Conservation (phyloP, 2,329 filamentous ascomycete genomes). For the Colletotrichum somersetense region DNA sequence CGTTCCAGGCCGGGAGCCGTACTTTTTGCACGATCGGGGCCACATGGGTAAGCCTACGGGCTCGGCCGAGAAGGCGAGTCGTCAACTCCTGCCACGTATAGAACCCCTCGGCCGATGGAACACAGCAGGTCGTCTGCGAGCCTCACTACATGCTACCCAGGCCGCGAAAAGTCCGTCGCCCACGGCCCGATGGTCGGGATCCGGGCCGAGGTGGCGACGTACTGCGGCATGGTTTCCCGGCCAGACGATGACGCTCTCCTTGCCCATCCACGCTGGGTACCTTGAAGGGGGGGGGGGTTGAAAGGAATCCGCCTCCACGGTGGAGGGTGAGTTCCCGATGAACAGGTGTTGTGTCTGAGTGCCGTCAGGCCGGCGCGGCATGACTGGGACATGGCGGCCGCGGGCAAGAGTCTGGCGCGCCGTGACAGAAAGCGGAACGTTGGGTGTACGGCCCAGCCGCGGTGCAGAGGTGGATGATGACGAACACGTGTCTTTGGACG, state of each 20-base stretch:
- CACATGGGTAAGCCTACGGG: constrained; percentile 43
- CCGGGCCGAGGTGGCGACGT: constrained; percentile 60
- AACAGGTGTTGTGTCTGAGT: constrained; percentile 58
- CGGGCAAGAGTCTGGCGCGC: constrained; percentile 57
- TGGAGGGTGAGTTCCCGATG: constrained; percentile 57
- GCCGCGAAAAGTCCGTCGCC: constrained; percentile 54
- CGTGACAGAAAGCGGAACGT: constrained; percentile 55
- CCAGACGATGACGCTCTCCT: constrained; percentile 60
- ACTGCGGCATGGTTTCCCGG: constrained; percentile 61
- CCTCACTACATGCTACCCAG: constrained; percentile 57
- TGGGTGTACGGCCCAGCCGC: constrained; percentile 56
- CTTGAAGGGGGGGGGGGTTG: constrained; percentile 52
- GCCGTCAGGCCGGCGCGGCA: constrained; percentile 60
- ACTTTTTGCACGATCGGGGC: constrained; percentile 59
- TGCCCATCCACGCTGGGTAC: constrained; percentile 61
- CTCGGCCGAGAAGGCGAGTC: constrained; percentile 28
- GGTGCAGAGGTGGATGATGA: constrained; percentile 55
- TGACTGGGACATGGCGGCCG: constrained; percentile 57
- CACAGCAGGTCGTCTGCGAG: constrained; percentile 43
- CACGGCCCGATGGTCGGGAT: constrained; percentile 55
- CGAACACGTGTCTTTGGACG: constrained; percentile 42
- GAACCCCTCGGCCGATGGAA: too few relatives aligned
- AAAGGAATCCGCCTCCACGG: constrained; percentile 59
- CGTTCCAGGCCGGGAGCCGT: constrained; percentile 61
- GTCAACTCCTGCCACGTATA: too few relatives aligned